Conservation (phyloP, 345 rosid species). For the Salix viminalis region DNA sequence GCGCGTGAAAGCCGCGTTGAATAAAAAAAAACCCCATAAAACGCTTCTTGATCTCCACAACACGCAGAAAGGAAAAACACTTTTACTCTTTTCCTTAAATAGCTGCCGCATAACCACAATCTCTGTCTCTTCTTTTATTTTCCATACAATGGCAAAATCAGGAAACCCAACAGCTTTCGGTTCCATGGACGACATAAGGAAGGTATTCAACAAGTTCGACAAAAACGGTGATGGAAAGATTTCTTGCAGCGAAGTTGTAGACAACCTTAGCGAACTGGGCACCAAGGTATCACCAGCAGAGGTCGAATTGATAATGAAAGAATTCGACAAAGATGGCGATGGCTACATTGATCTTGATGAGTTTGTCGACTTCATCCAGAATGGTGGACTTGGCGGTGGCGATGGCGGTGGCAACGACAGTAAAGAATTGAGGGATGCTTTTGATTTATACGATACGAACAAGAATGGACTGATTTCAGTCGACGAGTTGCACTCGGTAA, state of each 20-base stretch:
- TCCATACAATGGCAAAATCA: background rate
- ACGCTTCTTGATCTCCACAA: background rate
- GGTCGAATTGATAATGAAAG: constrained; percentile 52
- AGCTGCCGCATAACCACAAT: background rate
- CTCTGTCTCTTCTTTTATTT: background rate
- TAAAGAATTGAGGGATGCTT: constrained; percentile 74
- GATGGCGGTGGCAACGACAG: constrained; percentile 9
- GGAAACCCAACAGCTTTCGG: constrained; percentile 23
- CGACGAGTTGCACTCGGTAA: constrained; percentile 62
- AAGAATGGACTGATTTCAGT: constrained; percentile 80
- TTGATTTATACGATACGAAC: constrained; percentile 76
- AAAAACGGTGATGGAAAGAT: constrained; percentile 89
- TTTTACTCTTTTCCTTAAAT: background rate
- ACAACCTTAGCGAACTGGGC: constrained; percentile 53
- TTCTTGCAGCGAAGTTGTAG: constrained; percentile 63
- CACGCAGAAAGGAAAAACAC: background rate
- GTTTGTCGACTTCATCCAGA: constrained; percentile 47
- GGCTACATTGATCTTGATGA: constrained; percentile 77
- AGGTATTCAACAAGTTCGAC: constrained; percentile 71
- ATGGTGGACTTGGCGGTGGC: constrained; percentile 14
- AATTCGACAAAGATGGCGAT: constrained; percentile 85
- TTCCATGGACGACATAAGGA: constrained; percentile 45
- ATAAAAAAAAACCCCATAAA: background rate
- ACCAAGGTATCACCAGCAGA: constrained; percentile 48
- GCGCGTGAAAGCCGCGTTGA: background rate